A percentile compares a stretch with the other conserved stretches of the same genome.
Evolutionary conservation across 371 early-diverging fungal species (phyloP).

Genomic region (Mucor saturninus): DNA sequence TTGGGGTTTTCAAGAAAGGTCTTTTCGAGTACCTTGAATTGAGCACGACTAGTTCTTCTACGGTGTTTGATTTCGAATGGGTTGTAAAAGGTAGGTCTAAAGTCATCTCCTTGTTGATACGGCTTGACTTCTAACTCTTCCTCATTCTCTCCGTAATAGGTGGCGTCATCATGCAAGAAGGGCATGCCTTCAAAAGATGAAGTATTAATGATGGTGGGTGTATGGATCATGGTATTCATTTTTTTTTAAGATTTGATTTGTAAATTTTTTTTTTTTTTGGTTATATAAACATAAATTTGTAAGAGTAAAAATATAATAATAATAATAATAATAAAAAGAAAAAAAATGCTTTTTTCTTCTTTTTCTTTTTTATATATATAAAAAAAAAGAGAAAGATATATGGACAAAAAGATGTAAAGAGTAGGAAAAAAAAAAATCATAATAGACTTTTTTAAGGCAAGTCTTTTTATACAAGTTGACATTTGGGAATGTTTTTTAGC

Average conservation of each 20-base stretch:
- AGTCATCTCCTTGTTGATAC: slow-evolving; percentile 12
- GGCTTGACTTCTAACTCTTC: background rate
- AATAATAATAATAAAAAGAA: too few species aligned
- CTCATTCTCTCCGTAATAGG: slow-evolving; percentile 1
- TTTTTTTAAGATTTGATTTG: background rate
- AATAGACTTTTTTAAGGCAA: background rate
- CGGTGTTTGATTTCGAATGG: slow-evolving; percentile 82
- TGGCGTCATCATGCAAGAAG: slow-evolving; percentile 16
- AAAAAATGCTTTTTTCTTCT: too few species aligned
- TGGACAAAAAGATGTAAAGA: slow-evolving; percentile 17
- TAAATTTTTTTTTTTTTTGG: slow-evolving; percentile 4
- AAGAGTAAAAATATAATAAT: too few species aligned
- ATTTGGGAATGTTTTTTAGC: background rate
- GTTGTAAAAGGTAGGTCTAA: slow-evolving; percentile 65
- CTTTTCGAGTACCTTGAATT: slow-evolving; percentile 70
- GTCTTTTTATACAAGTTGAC: slow-evolving; percentile 1
- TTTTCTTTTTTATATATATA: background rate
- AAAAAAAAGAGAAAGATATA: slow-evolving; percentile 1
- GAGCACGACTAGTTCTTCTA: slow-evolving; percentile 70
- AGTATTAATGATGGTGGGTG: background rate
- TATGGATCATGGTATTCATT: slow-evolving; percentile 7
- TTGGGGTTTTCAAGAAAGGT: slow-evolving; percentile 74
- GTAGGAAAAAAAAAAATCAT: background rate
- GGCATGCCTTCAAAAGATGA: slow-evolving; percentile 14
- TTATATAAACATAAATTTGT: slow-evolving; percentile 8